Evolutionary conservation across 805 yeast genomes (phyloP).

Genomic region (Myxozyma mucilagina): DNA sequence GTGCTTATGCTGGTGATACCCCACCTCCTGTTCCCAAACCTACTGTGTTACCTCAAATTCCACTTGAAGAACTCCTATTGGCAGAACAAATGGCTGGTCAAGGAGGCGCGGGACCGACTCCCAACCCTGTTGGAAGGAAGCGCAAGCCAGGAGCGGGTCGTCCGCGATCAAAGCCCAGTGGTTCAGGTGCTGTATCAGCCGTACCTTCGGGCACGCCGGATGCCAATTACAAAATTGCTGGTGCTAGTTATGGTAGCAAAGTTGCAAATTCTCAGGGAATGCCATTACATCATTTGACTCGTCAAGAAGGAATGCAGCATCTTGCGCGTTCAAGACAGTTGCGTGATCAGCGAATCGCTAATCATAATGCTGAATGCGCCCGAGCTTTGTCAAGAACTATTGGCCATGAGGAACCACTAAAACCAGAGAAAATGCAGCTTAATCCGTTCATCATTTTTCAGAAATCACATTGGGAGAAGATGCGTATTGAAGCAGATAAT

Average conservation of each 20-base stretch:
- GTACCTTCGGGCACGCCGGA: constrained; percentile 9
- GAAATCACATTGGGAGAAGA: constrained; percentile 46
- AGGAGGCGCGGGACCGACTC: not conserved
- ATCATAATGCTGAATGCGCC: constrained; percentile 12
- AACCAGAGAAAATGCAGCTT: constrained; percentile 44
- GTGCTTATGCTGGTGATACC: constrained; percentile 23
- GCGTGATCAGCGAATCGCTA: constrained; percentile 14
- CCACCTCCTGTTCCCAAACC: constrained; percentile 25
- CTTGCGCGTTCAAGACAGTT: constrained; percentile 14
- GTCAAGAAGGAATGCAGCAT: constrained; percentile 13
- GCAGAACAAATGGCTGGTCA: constrained; percentile 5
- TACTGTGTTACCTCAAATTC: constrained; percentile 18
- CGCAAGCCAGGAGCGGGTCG: constrained; percentile 6
- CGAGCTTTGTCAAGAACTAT: constrained; percentile 34
- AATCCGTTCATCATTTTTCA: constrained; percentile 47
- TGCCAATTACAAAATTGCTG: not conserved
- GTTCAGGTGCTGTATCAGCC: not conserved
- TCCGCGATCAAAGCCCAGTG: constrained; percentile 10
- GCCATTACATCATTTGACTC: not conserved
- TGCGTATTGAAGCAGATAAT: constrained; percentile 42
- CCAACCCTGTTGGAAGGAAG: not conserved
- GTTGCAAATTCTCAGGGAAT: not conserved
- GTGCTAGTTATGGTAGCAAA: not conserved
- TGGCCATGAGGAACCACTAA: constrained; percentile 42
- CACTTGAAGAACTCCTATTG: constrained; percentile 10